These are phyloP conservation scores for Glutinoglossum americanum DNA, from an alignment of 495 filamentous ascomycete species.

Conservation along the genomic window DNA sequence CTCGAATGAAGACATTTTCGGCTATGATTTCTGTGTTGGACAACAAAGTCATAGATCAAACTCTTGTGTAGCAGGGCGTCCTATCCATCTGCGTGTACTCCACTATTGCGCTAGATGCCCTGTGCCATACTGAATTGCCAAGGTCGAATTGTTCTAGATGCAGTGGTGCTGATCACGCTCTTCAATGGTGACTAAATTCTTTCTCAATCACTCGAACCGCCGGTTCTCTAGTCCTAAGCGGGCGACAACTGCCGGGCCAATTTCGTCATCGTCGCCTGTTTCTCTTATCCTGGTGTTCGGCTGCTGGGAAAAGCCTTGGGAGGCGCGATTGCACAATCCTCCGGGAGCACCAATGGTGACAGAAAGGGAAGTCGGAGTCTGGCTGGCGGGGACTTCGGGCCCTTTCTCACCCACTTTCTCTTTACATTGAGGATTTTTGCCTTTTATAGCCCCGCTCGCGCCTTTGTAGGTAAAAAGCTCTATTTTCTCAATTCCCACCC, in stretches of 20 bases:
- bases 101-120: too few species aligned
- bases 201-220: too few species aligned
- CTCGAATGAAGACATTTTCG: too few species aligned
- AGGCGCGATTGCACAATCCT: background rate
- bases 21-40: too few species aligned
- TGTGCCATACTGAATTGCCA: too few species aligned
- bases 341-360: background rate
- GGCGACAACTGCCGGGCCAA: background rate
- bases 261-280: background rate
- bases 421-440: background rate
- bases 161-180: too few species aligned
- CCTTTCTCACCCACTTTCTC: background rate
- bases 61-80: too few species aligned
- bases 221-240: background rate
- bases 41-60: background rate
- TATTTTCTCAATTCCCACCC: background rate
- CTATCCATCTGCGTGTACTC: too few species aligned
- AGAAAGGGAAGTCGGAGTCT: background rate
- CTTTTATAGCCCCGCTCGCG: background rate
- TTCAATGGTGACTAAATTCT: background rate
- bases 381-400: background rate
- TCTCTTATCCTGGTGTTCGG: background rate
- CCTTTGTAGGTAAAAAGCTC: background rate
- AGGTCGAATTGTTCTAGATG: too few species aligned
- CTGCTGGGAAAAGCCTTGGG: background rate